Percentiles rank a stretch among this genome's conserved stretches.
Conservation (phyloP, 768 basidiomycete genomes). For the Artomyces pyxidatus region DNA sequence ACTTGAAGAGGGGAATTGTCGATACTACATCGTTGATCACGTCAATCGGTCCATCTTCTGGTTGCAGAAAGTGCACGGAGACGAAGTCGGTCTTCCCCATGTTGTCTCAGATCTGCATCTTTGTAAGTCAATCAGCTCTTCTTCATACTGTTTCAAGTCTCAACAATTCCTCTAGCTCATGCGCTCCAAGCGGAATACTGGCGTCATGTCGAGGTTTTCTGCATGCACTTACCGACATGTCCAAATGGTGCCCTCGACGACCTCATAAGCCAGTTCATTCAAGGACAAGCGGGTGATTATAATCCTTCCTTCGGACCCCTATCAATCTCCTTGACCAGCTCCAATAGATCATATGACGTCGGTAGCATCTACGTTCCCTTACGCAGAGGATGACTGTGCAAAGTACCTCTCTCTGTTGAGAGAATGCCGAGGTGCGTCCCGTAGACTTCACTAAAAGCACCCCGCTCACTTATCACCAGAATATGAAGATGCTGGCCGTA, state of each 20-base stretch:
- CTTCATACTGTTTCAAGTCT: too few species aligned
- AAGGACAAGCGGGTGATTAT: neutral
- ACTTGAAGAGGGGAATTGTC: neutral
- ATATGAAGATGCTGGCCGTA: too few species aligned
- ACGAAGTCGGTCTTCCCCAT: neutral
- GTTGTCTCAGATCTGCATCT: neutral
- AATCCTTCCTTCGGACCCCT: too few species aligned
- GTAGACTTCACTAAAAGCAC: too few species aligned
- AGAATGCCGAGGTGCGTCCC: neutral
- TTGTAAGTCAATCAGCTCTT: neutral
- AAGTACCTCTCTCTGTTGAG: neutral
- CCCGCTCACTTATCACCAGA: neutral
- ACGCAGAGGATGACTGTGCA: neutral
- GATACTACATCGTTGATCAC: constrained; percentile 3
- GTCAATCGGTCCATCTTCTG: constrained; percentile 1
- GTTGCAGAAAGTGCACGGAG: neutral
- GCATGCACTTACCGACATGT: neutral
- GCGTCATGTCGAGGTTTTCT: neutral
- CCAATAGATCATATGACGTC: constrained; percentile 1
- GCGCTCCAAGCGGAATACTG: neutral
- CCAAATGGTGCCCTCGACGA: neutral
- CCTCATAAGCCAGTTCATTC: neutral
- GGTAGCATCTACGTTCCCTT: neutral
- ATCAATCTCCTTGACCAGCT: too few species aligned
- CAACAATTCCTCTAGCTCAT: neutral